phyloP scores from a whole-genome alignment of 495 filamentous ascomycete species.

The Penicillium lagena region DNA sequence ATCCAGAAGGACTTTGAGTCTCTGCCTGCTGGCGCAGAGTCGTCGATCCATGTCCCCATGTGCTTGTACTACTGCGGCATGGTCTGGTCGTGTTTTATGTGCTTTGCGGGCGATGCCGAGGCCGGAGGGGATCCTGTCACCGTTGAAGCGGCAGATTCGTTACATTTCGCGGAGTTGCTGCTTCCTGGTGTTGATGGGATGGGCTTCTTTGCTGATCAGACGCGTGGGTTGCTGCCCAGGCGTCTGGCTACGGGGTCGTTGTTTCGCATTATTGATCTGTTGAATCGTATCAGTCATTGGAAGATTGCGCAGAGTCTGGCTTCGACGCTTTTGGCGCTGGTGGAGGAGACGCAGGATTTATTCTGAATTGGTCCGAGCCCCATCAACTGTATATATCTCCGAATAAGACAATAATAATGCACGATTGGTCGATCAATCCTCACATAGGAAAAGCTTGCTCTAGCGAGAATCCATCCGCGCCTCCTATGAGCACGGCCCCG shows the following conservation, averaged over 20 bases:
- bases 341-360: conserved; percentile 10
- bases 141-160: neutral
- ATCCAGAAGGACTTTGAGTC: conserved; percentile 11
- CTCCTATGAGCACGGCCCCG: too few species aligned
- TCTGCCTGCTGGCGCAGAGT: conserved; percentile 7
- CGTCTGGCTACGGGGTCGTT: conserved; percentile 5
- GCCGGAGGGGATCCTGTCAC: neutral
- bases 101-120: neutral
- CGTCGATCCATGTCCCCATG: conserved; percentile 14
- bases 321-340: conserved; percentile 7
- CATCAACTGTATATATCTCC: neutral
- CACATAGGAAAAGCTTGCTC: too few species aligned
- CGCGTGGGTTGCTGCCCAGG: neutral
- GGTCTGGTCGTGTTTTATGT: conserved; percentile 9
- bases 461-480: too few species aligned
- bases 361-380: neutral
- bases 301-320: conserved; percentile 6
- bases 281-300: conserved; percentile 8
- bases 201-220: neutral
- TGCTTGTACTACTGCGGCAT: conserved; percentile 13
- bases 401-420: too few species aligned
- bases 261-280: conserved; percentile 8
- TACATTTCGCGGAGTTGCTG: conserved; percentile 1
- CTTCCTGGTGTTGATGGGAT: conserved; percentile 4
- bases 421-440: too few species aligned